Evolutionary conservation across 257 asterid species (phyloP), one percentile per base, ranked within the genome.

Genomic region (Penstemon barbatus): DNA sequence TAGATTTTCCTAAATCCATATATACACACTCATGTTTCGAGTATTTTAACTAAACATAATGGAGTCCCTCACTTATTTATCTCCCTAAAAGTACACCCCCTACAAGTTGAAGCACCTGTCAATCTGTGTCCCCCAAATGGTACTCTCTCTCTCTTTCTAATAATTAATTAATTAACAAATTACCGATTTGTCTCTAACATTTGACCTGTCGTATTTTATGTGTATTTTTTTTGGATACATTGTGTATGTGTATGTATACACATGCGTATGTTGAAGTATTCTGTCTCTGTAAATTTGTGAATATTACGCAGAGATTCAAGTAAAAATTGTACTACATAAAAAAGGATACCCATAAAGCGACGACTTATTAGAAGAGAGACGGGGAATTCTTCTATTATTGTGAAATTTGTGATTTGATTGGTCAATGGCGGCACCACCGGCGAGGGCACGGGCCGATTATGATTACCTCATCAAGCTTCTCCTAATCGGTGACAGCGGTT

Each of bases 381-480:
- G 67, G 62, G 37, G 73, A 65, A 58, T 64, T 68, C 25, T 54
- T 4, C 64, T 45, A 38, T 41, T 66, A 1, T 76, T 50, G 38
- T 57, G 69, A 68, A 66, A 39, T 33, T 63, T 55, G 6, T 70
- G 60, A 70, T 58, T 15, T 42, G 62, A 58, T 74, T 54, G 75
- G 78, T 75, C 84, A 79, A 80, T 84, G 87, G 89, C 89, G 72
- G 86, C 81, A 78, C 79, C 86, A 79, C 86, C 84, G 68, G 86
- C 86, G 77, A 84, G 89, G 83, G 89, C 86, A 71, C 78, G 89
- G 64, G 87, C 89, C 38, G 89, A 84, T 77, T 84, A 84, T 68
- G 89, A 84, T 81, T 75, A 79, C 74, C 87, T 82, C 81, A 84
- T 84, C 80, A 84, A 84, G 81, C 89, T 79, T 77, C 89, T 84